phyloP scores from a whole-genome alignment of 352 stramenopile genomes.

The Pythium rhizo-oryzae region DNA sequence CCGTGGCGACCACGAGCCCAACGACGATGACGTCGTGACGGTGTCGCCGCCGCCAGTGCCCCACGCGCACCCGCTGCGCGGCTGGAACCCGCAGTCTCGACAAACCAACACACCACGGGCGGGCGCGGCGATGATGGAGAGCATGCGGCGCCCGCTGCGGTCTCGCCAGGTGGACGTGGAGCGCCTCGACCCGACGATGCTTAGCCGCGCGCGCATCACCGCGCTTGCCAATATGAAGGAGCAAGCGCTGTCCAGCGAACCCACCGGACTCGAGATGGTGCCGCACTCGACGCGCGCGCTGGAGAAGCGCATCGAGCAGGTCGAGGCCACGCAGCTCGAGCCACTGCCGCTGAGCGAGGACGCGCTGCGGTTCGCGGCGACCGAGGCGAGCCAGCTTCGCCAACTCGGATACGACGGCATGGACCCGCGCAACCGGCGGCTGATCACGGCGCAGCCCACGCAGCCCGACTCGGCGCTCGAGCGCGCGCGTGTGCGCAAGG shows the following conservation, averaged over 20 bases:
- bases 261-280: conserved; percentile 9
- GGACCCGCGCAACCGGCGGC: background rate
- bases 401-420: conserved; percentile 25
- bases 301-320: conserved; percentile 33
- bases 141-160: conserved; percentile 11
- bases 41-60: conserved; percentile 47
- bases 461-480: conserved; percentile 36
- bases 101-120: background rate
- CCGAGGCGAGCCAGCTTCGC: conserved; percentile 42
- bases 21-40: conserved; percentile 33
- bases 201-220: conserved; percentile 45
- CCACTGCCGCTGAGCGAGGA: conserved; percentile 35
- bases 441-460: background rate
- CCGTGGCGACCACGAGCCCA: background rate
- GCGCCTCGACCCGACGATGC: conserved; percentile 56
- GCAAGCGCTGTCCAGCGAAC: background rate
- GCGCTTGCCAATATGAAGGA: conserved; percentile 33
- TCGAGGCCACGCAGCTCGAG: conserved; percentile 10
- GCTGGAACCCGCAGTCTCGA: conserved; percentile 27
- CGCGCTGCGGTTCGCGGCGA: conserved; percentile 49
- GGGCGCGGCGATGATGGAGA: conserved; percentile 11
- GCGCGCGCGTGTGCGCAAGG: conserved; percentile 55
- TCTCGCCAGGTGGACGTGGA: conserved; percentile 29
- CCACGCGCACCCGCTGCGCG: conserved; percentile 55
- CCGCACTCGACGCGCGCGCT: conserved; percentile 49